Evolutionary conservation across 495 filamentous ascomycete species (phyloP).

Genomic region (Xylaria flabelliformis): DNA sequence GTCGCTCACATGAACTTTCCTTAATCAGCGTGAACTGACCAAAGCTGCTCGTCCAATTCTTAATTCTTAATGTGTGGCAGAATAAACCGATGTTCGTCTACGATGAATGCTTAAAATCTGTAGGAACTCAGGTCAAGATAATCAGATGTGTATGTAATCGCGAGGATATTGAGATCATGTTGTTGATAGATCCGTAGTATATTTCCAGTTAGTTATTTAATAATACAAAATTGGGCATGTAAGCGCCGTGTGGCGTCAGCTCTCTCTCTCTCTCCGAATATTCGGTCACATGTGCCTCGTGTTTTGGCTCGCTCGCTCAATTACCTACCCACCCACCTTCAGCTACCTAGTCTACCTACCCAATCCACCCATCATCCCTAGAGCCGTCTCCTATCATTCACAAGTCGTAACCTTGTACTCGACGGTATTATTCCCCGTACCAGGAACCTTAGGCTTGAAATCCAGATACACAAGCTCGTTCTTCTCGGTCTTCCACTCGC

Average conservation of each 20-base stretch:
- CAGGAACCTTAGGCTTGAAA: constrained; percentile 50
- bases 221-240: neutral
- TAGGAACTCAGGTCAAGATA: neutral
- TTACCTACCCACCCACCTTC: too few species aligned
- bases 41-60: neutral
- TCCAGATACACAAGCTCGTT: constrained; percentile 49
- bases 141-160: neutral
- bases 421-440: constrained; percentile 47
- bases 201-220: neutral
- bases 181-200: neutral
- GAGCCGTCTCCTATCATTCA: constrained; percentile 28
- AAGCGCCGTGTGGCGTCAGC: neutral
- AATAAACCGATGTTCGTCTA: neutral
- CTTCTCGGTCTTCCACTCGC: constrained; percentile 48
- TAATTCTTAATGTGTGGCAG: neutral
- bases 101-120: too few species aligned
- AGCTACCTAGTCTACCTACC: too few species aligned
- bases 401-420: constrained; percentile 47
- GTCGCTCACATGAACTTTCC: neutral
- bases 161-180: neutral
- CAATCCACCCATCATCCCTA: neutral
- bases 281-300: neutral
- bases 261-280: neutral
- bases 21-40: neutral
- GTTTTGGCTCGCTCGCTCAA: neutral